Base-by-base conservation (phyloP, 352 stramenopile genomes). In the Pythium pectinolyticum region DNA sequence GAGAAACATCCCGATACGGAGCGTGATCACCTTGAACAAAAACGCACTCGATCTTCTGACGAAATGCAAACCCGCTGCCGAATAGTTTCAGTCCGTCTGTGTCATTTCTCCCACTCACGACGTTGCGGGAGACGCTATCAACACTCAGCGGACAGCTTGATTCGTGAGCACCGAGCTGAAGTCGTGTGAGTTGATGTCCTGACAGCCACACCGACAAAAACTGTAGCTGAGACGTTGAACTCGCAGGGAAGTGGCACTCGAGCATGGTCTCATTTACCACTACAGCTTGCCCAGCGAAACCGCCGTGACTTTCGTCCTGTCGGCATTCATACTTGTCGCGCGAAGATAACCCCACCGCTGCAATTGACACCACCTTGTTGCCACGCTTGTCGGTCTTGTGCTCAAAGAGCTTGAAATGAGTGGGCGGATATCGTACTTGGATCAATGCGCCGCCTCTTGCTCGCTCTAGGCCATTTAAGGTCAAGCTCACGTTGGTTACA, bases 391-490 rank as follows among this genome's bases (percentile, higher is more conserved):
- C 9, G 11, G 7, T 11, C 4, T 24, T 30, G 12, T 51, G 24
- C 5, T 51, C 48, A 12, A 35, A 40, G 25, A 64, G 17, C 12
- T 7, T 51, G 53, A 72, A 61, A 14, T 61, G 30, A 11, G 55
- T 47, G 5, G 65, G 45, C 1, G 58, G 45, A 53, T 67, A 67
- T 9, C 57, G 34, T n/a, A 72, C 48, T 4, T 24, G 15, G 10
- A 72, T 11, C 2, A 35, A 25, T 19, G 20, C 52, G 15, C 27
- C 6, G 11, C 58, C 39, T 8, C 41, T 24, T 1, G 65, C 65
- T 47, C 20, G 45, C 49, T 72, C 65, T 1, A 67, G 8, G 12
- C 65, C 47, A 51, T 72, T 72, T 4, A 72, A 43, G 3, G 45
- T 64, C 2, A 72, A 14, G 2, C 6, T 61, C 27, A 72, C 40